A percentile compares a stretch with the other conserved stretches of the same genome.
Evolutionary conservation across 805 yeast species (phyloP).

Genomic region (Suhomyces sp.): DNA sequence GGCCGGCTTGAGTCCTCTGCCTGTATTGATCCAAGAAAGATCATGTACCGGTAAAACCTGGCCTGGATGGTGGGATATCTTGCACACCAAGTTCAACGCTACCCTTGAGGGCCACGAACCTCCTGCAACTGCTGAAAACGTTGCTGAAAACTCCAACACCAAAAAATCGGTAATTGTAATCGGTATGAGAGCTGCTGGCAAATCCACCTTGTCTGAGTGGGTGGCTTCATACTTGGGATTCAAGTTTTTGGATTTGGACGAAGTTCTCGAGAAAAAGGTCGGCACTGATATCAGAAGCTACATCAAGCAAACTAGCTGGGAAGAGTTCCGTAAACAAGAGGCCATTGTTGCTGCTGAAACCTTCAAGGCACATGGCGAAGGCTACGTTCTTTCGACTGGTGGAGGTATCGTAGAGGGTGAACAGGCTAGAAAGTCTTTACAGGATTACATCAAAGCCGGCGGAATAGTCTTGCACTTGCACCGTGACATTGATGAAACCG

Average conservation of each 20-base stretch:
- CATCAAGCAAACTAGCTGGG: conserved; percentile 77
- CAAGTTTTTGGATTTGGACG: conserved; percentile 73
- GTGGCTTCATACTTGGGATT: conserved; percentile 68
- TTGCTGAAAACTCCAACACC: conserved; percentile 32
- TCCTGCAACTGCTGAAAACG: conserved; percentile 16
- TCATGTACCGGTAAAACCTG: conserved; percentile 95
- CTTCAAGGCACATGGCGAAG: conserved; percentile 37
- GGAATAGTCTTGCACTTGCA: conserved; percentile 90
- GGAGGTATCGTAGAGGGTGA: conserved; percentile 90
- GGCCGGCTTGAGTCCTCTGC: conserved; percentile 64
- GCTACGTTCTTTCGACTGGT: conserved; percentile 84
- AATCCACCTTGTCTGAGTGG: conserved; percentile 81
- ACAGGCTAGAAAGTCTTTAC: conserved; percentile 62
- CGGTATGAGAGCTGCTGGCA: conserved; percentile 99
- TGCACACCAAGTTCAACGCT: conserved; percentile 66
- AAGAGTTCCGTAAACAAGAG: conserved; percentile 73
- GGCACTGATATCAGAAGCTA: conserved; percentile 55
- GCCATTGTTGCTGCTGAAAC: conserved; percentile 50
- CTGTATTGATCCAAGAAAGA: conserved; percentile 78
- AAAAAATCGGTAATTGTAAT: conserved; percentile 68
- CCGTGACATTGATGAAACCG: conserved; percentile 78
- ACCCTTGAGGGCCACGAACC: conserved; percentile 71
- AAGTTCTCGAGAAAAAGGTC: conserved; percentile 55
- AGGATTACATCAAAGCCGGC: conserved; percentile 49
- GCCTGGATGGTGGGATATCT: conserved; percentile 99